Base-by-base conservation (phyloP, 1,284 basidiomycete genomes). In the Cutaneotrichosporon arboriforme region DNA sequence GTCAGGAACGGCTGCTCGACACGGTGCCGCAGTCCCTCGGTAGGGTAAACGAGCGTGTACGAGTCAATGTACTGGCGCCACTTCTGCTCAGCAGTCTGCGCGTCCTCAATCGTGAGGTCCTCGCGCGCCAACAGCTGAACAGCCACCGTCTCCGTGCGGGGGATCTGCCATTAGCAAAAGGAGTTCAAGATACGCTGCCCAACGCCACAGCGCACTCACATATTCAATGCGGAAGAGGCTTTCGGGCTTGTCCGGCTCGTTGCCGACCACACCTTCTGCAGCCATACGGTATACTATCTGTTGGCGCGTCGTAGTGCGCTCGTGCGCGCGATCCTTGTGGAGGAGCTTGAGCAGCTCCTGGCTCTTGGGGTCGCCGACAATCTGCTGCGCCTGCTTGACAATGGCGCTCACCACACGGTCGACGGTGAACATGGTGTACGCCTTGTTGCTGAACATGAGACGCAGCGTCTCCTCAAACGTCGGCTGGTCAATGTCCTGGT, bases 381-480 rank as follows among this genome's bases (percentile, higher is more conserved):
- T 80, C 31, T 81, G 78, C 73, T 96, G 90, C 2, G 86, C 82
- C 79, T 87, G 91, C 72, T 88, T 96, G 75, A 90, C 85, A 64
- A 90, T 81, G n/a, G 83, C 81, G 3, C 86, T 87, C 50, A 94
- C 83, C 46, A 94, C 80, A 72, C 94, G 91, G 77, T 97, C 92
- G n/a, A 96, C 77, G 0, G 92, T 96, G 70, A 94, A 96, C 67
- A 89, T 83, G 66, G 86, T 86, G 72, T 89, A 94, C 64, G 91
- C 92, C 80, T 91, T 88, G 61, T 86, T 93, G 33, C 91, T 90
- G 78, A 94, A 97, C 81, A 98, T 93, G 83, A 89, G 90, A 55
- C 96, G 79, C 81, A 96, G 84, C 64, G 90, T 88, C 71, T 98
- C 94, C 72, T 98, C 96, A 68, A 91, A 97, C 17, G 85, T 84